These are phyloP conservation scores for Aspergillus melleus DNA, from an alignment of 2,329 filamentous ascomycete genomes.

Conservation along the genomic window DNA sequence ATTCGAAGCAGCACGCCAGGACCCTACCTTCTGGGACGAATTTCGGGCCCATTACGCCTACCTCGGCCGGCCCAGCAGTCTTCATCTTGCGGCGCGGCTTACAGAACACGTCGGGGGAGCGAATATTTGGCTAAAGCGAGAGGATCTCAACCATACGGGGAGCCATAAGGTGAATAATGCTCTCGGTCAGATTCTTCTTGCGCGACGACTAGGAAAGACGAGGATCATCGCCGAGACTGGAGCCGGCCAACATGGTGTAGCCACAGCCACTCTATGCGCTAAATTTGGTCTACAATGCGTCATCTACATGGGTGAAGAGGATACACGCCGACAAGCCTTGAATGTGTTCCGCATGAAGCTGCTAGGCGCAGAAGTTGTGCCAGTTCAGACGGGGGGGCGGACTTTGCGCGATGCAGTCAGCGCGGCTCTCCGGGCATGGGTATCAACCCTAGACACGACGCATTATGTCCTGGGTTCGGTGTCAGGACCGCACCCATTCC, in stretches of 20 bases:
- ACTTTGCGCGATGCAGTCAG: too few species aligned
- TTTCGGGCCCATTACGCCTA: constrained; percentile 89
- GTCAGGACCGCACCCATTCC: constrained; percentile 81
- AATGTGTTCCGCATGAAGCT: constrained; percentile 86
- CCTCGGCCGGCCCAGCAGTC: constrained; percentile 85
- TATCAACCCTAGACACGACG: constrained; percentile 87
- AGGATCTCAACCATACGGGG: constrained; percentile 94
- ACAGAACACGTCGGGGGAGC: constrained; percentile 85
- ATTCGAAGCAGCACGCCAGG: constrained; percentile 80
- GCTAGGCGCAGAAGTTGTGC: constrained; percentile 62
- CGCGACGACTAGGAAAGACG: constrained; percentile 82
- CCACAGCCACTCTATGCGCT: constrained; percentile 92
- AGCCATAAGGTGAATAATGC: constrained; percentile 99
- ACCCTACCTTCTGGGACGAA: constrained; percentile 91
- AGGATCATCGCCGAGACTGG: constrained; percentile 97
- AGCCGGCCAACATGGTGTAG: constrained; percentile 93
- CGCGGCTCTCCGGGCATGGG: constrained; percentile 63
- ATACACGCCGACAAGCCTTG: constrained; percentile 81
- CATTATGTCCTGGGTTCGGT: constrained; percentile 85
- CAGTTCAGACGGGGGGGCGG: too few species aligned
- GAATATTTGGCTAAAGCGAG: constrained; percentile 94
- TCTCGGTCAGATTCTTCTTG: constrained; percentile 87
- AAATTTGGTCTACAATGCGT: constrained; percentile 97
- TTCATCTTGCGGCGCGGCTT: constrained; percentile 81
- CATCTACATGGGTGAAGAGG: constrained; percentile 95